Percentiles rank a stretch among this genome's conserved stretches.
phyloP scores from a whole-genome alignment of 1,284 basidiomycete genomes.

The Trametes hirsuta region DNA sequence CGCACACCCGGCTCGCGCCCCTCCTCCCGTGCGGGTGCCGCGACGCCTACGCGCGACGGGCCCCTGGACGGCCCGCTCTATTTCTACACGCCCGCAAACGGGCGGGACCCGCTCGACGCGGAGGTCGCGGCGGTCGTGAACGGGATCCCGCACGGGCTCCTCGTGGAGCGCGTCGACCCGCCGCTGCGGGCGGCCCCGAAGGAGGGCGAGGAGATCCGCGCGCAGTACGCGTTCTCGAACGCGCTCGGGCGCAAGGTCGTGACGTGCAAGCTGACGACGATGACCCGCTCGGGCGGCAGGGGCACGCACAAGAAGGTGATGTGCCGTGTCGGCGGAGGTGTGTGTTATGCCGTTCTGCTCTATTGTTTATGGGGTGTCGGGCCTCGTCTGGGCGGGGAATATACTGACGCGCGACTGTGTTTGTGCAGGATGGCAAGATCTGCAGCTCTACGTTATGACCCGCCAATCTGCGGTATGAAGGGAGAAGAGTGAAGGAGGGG shows the following conservation, averaged over 20 bases:
- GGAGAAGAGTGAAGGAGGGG: not conserved
- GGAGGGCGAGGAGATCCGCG: conserved; percentile 78
- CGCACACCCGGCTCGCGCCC: conserved; percentile 62
- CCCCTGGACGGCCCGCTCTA: conserved; percentile 45
- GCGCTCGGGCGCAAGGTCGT: conserved; percentile 72
- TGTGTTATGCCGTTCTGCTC: conserved; percentile 33
- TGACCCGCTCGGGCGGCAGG: conserved; percentile 62
- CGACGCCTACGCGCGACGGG: conserved; percentile 58
- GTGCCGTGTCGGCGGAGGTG: conserved; percentile 83
- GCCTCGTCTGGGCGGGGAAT: not conserved
- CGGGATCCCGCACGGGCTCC: conserved; percentile 71
- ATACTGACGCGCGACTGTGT: not conserved
- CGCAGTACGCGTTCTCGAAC: conserved; percentile 82
- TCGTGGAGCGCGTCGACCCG: conserved; percentile 80
- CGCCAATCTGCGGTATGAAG: conserved; percentile 46
- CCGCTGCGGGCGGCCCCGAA: conserved; percentile 66
- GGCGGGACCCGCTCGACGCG: conserved; percentile 79
- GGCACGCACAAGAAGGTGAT: conserved; percentile 79
- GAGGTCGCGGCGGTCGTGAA: conserved; percentile 81
- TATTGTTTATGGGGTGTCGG: not conserved
- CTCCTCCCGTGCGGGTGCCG: conserved; percentile 63
- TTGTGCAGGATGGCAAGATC: conserved; percentile 80
- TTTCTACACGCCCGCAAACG: conserved; percentile 70
- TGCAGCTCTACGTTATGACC: conserved; percentile 78
- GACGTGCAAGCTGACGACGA: conserved; percentile 79